A percentile compares a stretch with the other conserved stretches of the same genome.
Conservation (phyloP, 768 basidiomycete species). For the Fomitopsis pulvina region DNA sequence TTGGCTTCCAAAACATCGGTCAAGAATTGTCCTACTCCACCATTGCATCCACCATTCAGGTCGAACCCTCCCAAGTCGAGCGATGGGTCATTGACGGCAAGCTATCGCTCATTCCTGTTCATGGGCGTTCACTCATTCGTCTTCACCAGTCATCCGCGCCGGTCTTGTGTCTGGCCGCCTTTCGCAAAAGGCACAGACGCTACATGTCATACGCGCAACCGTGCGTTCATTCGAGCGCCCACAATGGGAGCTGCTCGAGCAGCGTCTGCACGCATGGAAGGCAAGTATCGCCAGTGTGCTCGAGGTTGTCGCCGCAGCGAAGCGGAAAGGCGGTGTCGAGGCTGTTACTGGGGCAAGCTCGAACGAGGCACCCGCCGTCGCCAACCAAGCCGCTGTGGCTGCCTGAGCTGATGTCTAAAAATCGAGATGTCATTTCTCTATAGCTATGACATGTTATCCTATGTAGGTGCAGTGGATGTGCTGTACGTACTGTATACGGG, state of each 20-base stretch:
- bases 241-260: constrained; percentile 78
- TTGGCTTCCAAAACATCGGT: constrained; percentile 74
- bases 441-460: not conserved
- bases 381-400: not conserved
- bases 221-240: constrained; percentile 69
- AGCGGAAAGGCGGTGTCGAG: constrained; percentile 15
- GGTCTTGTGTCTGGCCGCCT: constrained; percentile 78
- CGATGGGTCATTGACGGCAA: constrained; percentile 84
- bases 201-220: constrained; percentile 68
- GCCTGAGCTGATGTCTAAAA: not conserved
- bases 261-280: constrained; percentile 74
- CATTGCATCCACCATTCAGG: constrained; percentile 62
- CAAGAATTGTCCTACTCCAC: constrained; percentile 64
- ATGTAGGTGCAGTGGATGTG: not conserved
- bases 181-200: constrained; percentile 68
- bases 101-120: constrained; percentile 11
- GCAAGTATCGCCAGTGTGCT: constrained; percentile 59
- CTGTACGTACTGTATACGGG: not conserved
- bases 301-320: constrained; percentile 59
- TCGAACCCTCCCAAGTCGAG: constrained; percentile 63
- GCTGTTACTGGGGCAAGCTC: constrained; percentile 4
- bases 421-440: not conserved
- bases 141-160: constrained; percentile 64
- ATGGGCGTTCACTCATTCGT: not conserved
- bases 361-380: not conserved